Percentiles rank a stretch among this genome's conserved stretches.
Evolutionary conservation across 345 rosid species (phyloP).

Genomic region (Pseudoturritis turrita): DNA sequence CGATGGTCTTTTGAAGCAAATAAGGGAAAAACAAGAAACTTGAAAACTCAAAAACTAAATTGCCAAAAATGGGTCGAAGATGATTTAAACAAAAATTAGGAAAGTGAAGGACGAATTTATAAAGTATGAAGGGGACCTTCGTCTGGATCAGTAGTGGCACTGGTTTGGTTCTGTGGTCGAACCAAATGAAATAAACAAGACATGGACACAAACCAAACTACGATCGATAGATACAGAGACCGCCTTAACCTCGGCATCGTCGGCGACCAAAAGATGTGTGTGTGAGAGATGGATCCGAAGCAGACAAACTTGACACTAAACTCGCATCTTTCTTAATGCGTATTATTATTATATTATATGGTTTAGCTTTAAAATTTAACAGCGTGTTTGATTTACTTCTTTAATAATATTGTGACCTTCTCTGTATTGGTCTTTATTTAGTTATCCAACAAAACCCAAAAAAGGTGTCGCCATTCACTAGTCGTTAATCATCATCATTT

Average conservation of each 20-base stretch:
- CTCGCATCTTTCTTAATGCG: neutral
- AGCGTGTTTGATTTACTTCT: no score
- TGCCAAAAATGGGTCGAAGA: neutral
- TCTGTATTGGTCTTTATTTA: neutral
- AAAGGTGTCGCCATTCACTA: neutral
- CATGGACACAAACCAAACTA: neutral
- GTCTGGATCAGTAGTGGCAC: conserved; percentile 31
- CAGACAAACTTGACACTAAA: neutral
- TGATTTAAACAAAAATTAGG: no score
- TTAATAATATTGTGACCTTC: neutral
- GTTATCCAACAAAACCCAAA: neutral
- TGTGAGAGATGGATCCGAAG: neutral
- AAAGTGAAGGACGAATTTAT: neutral
- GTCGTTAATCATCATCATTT: neutral
- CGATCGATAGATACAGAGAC: neutral
- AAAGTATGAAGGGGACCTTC: conserved; percentile 19
- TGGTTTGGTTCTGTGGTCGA: conserved; percentile 28
- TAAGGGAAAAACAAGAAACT: no score
- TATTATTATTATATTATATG: neutral
- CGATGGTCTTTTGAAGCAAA: no score
- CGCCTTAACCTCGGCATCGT: conserved; percentile 3
- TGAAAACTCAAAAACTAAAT: no score
- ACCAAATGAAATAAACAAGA: conserved; percentile 10
- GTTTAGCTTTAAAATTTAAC: neutral
- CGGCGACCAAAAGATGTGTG: neutral